Evolutionary conservation across 139 green algal species (phyloP).

Genomic region (Chlorella vulgaris): DNA sequence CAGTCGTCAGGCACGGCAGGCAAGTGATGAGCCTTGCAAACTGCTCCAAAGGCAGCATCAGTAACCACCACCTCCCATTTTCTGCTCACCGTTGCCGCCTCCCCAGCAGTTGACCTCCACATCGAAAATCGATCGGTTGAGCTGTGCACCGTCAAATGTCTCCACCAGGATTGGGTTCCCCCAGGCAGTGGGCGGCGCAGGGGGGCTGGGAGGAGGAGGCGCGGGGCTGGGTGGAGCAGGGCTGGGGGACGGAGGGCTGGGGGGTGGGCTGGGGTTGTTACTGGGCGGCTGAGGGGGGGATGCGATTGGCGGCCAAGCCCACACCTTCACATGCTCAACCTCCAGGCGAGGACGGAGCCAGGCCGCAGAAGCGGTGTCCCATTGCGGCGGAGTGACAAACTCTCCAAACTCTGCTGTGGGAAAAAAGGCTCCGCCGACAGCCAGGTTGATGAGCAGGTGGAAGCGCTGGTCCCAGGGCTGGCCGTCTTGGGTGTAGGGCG

Average conservation of each 20-base stretch:
- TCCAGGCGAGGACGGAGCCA: conserved; percentile 6
- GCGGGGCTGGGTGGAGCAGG: neutral
- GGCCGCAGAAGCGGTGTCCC: neutral
- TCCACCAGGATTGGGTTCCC: neutral
- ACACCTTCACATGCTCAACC: conserved; percentile 17
- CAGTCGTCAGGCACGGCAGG: too few species aligned
- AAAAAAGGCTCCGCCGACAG: conserved; percentile 35
- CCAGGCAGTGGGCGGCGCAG: neutral
- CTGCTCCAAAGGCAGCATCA: neutral
- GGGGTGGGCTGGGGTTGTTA: neutral
- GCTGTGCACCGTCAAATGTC: neutral
- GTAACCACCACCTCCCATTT: neutral
- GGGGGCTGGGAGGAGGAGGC: neutral
- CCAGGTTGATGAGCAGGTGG: conserved; percentile 38
- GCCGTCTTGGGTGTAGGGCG: conserved; percentile 2
- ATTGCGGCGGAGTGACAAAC: neutral
- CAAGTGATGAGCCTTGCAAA: neutral
- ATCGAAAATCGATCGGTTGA: neutral
- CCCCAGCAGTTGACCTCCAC: conserved; percentile 25
- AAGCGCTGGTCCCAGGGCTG: conserved; percentile 32
- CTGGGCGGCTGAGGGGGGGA: neutral
- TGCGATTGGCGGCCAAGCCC: neutral
- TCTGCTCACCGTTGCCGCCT: conserved; percentile 12
- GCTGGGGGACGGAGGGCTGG: neutral
- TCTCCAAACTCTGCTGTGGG: neutral